Percentiles rank a stretch among this genome's conserved stretches.
Evolutionary conservation across 345 rosid species (phyloP).

Genomic region (Eucalyptus polybractea): DNA sequence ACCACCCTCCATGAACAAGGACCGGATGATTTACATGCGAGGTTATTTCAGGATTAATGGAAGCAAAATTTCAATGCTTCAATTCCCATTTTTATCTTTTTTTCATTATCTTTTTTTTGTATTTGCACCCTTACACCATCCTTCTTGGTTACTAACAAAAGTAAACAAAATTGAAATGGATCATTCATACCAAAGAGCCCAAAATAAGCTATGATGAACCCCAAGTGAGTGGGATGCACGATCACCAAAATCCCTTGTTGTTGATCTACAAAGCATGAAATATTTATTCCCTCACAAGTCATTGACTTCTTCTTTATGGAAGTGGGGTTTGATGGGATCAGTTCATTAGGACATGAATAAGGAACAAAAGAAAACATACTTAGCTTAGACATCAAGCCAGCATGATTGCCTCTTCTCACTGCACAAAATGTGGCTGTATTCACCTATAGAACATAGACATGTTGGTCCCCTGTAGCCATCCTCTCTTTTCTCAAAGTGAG

Average conservation of each 20-base stretch:
- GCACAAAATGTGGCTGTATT: neutral
- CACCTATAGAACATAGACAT: neutral
- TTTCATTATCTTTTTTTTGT: neutral
- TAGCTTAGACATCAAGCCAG: constrained; percentile 11
- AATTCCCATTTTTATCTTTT: neutral
- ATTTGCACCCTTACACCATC: neutral
- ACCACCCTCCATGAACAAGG: neutral
- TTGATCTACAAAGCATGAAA: neutral
- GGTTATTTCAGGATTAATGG: neutral
- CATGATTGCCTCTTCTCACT: neutral
- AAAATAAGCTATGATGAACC: neutral
- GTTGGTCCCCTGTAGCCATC: neutral
- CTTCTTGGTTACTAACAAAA: neutral
- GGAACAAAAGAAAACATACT: neutral
- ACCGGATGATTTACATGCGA: neutral
- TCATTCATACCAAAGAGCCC: neutral
- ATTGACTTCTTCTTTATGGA: neutral
- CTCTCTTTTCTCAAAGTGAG: neutral
- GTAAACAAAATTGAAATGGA: neutral
- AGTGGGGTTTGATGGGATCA: neutral
- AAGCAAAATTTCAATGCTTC: neutral
- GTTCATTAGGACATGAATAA: neutral
- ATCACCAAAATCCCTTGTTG: neutral
- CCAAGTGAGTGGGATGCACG: neutral
- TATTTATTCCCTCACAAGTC: neutral